A percentile compares a stretch with the other conserved stretches of the same genome.
Conservation (phyloP, 805 yeast species). For the Metschnikowia corniflorae region DNA sequence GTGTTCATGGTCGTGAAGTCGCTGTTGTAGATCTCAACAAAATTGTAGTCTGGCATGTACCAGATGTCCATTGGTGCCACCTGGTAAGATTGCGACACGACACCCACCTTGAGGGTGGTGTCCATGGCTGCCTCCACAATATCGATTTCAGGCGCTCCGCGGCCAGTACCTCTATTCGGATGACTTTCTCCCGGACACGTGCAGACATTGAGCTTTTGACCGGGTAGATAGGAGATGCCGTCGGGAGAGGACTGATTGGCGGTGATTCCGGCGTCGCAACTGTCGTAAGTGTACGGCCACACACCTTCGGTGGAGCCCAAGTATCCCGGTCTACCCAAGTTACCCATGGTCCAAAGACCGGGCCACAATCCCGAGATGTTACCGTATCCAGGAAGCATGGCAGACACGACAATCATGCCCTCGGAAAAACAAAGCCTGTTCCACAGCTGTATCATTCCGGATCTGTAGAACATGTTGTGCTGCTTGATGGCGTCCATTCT, state of each 20-base stretch:
- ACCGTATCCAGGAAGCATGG: slow-evolving; percentile 76
- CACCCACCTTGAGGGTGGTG: slow-evolving; percentile 47
- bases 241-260: slow-evolving; percentile 89
- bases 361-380: slow-evolving; percentile 88
- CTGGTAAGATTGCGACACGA: slow-evolving; percentile 90
- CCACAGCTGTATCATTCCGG: slow-evolving; percentile 94
- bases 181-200: slow-evolving; percentile 82
- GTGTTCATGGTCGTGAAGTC: slow-evolving; percentile 77
- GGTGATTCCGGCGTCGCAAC: slow-evolving; percentile 92
- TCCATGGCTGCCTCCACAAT: slow-evolving; percentile 80
- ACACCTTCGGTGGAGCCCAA: slow-evolving; percentile 85
- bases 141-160: slow-evolving; percentile 91
- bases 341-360: slow-evolving; percentile 93
- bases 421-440: slow-evolving; percentile 85
- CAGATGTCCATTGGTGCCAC: slow-evolving; percentile 93
- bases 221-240: slow-evolving; percentile 83
- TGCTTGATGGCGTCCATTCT: slow-evolving; percentile 79
- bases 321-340: slow-evolving; percentile 88
- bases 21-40: slow-evolving; percentile 64
- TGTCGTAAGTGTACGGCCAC: slow-evolving; percentile 89
- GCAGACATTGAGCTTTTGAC: slow-evolving; percentile 74
- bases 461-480: slow-evolving; percentile 76
- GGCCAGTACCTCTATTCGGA: slow-evolving; percentile 82
- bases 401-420: slow-evolving; percentile 75
- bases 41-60: slow-evolving; percentile 88